Evolutionary conservation across 1,139 yeast genomes (phyloP).

Genomic region (Candida smagusa): DNA sequence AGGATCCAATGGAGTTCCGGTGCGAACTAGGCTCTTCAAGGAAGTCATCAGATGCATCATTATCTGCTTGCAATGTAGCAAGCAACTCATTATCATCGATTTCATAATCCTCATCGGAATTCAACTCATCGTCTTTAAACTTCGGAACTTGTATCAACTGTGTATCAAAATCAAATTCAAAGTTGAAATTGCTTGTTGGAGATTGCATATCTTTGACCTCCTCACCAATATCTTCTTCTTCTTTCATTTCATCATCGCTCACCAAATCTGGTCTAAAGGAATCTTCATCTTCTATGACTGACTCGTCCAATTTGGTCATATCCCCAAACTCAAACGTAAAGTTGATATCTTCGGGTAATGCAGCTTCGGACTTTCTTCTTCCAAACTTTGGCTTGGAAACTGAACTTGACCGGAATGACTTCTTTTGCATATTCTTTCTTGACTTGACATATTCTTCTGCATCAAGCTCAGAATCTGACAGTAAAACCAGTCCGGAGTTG

Average conservation of each 20-base stretch:
- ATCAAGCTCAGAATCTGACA: constrained; percentile 1
- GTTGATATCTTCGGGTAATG: constrained; percentile 49
- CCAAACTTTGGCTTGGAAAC: constrained; percentile 22
- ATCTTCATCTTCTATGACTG: constrained; percentile 10
- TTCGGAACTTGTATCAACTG: constrained; percentile 47
- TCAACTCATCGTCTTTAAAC: constrained; percentile 49
- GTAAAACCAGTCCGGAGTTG: no score
- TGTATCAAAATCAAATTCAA: constrained; percentile 38
- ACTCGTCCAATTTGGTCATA: constrained; percentile 12
- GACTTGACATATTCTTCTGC: constrained; percentile 9
- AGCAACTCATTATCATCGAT: constrained; percentile 70
- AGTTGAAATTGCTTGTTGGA: constrained; percentile 14
- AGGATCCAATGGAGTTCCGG: constrained; percentile 47
- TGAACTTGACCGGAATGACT: constrained; percentile 1
- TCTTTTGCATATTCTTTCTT: constrained; percentile 4
- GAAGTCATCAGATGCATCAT: constrained; percentile 47
- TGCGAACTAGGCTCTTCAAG: constrained; percentile 10
- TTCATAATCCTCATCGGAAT: constrained; percentile 68
- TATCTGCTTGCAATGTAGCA: constrained; percentile 66
- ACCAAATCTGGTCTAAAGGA: constrained; percentile 3
- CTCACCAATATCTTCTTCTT: constrained; percentile 70
- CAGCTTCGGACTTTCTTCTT: constrained; percentile 38
- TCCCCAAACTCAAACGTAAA: constrained; percentile 58
- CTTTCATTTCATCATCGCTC: constrained; percentile 5
- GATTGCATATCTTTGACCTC: constrained; percentile 33